A percentile compares a stretch with the other conserved stretches of the same genome.
Conservation (phyloP, 371 early-diverging fungal species). For the Saksenaea vasiformis region DNA sequence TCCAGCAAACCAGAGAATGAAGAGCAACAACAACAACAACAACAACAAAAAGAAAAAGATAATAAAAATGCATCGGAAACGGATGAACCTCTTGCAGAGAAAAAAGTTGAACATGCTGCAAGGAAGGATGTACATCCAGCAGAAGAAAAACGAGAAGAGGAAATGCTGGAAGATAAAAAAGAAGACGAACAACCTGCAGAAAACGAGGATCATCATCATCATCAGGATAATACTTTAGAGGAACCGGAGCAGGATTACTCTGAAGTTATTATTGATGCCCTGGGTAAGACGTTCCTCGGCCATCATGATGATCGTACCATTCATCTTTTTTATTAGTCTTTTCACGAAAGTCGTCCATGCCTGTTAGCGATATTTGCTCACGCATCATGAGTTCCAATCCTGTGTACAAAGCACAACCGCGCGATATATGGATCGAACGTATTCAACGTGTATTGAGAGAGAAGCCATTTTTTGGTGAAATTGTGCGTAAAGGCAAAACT, state of each 20-base stretch:
- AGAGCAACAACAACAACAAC: slow-evolving; percentile 7
- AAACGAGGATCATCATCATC: neutral
- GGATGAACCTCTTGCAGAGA: neutral
- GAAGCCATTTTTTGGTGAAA: slow-evolving; percentile 57
- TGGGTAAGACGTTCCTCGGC: slow-evolving; percentile 28
- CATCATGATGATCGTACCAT: neutral
- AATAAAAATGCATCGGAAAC: neutral
- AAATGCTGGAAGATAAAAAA: neutral
- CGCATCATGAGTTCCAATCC: slow-evolving; percentile 47
- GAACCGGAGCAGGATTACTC: slow-evolving; percentile 30
- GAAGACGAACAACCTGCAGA: neutral
- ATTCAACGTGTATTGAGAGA: slow-evolving; percentile 38
- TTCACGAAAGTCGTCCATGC: slow-evolving; percentile 52
- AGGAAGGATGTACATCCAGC: slow-evolving; percentile 11
- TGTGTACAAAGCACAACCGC: slow-evolving; percentile 29
- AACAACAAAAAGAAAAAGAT: neutral
- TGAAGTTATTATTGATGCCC: slow-evolving; percentile 50
- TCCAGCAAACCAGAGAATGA: neutral
- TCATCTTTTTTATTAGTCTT: slow-evolving; percentile 26
- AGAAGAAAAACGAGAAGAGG: slow-evolving; percentile 2
- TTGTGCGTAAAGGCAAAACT: slow-evolving; percentile 65
- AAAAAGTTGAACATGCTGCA: neutral
- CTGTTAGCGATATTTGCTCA: slow-evolving; percentile 50
- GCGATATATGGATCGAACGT: slow-evolving; percentile 38
- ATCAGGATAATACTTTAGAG: slow-evolving; percentile 2